Base-by-base conservation (phyloP, 352 stramenopile genomes). In the Thraustotheca clavata region DNA sequence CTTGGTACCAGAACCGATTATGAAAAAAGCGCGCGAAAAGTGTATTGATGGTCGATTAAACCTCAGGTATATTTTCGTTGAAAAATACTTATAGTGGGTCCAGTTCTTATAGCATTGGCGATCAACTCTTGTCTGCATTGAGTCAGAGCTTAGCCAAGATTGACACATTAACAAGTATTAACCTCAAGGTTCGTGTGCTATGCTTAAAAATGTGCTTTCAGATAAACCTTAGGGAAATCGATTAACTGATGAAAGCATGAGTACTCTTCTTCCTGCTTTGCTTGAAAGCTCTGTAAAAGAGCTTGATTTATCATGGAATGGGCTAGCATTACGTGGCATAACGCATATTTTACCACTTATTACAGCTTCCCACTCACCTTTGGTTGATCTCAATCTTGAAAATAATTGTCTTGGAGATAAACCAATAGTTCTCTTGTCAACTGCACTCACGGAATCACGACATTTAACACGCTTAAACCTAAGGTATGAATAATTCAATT, bases 71-170 rank as follows among this genome's bases (percentile, higher is more conserved):
- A 29, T 24, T 7, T 26, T 41, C 16, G 29, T n/a, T 31, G 14
- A 52, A 29, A 6, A 1, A 32, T 31, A 31, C 33, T 48, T 7
- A 12, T 26, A 34, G 40, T 12, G 27, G 2, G 9, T 20, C 34
- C 33, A 65, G 57, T 16, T 65, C 57, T 24, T 65, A 65, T 46
- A 65, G 57, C 38, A 65, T 65, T 29, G 57, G 57, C 26, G 57
- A 65, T 32, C 26, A 24, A 27, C 38, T 65, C 6, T 32, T 65
- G n/a, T 9, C 20, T 5, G 57, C 57, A 27, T 18, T 65, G 27
- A 16, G 41, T 9, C 41, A 65, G 16, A 65, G 57, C 20, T 32
- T 65, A 11, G 18, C 35, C 27, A 16, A 22, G 32, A 50, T 65
- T 4, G 39, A 52, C 0, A 40, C 38, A 3, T 33, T 65, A 14